Evolutionary conservation across 805 yeast genomes (phyloP).

Genomic region (Barnettozyma vustinii): DNA sequence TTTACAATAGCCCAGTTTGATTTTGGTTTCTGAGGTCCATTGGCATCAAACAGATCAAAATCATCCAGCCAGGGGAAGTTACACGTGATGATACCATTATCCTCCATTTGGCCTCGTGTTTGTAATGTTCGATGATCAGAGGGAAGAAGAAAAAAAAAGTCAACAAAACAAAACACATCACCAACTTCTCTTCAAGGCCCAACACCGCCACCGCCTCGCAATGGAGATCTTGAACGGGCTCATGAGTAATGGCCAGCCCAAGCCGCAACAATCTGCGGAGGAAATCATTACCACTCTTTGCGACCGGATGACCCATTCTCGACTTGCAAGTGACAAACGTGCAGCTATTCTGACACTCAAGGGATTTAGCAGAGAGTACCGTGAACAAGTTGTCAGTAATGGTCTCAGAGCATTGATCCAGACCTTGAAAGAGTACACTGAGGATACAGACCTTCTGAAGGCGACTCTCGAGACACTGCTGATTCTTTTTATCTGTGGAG

Average conservation of each 20-base stretch:
- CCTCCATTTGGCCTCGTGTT: not conserved
- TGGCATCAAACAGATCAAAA: not conserved
- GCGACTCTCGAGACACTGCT: slow-evolving; percentile 83
- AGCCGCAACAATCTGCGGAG: slow-evolving; percentile 47
- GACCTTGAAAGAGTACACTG: slow-evolving; percentile 58
- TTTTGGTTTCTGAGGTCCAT: slow-evolving; percentile 24
- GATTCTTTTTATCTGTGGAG: slow-evolving; percentile 71
- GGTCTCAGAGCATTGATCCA: slow-evolving; percentile 71
- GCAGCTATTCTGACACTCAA: slow-evolving; percentile 89
- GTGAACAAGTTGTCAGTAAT: slow-evolving; percentile 86
- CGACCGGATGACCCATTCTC: slow-evolving; percentile 80
- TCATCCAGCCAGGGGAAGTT: slow-evolving; percentile 7
- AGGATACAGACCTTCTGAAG: slow-evolving; percentile 67
- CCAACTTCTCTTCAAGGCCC: not conserved
- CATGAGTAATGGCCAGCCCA: slow-evolving; percentile 41
- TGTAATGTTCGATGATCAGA: too few relatives aligned
- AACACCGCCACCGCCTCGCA: not conserved
- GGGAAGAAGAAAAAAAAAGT: not conserved
- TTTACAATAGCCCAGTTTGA: slow-evolving; percentile 42
- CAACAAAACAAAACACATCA: not conserved
- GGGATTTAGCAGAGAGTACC: slow-evolving; percentile 79
- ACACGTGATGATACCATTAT: not conserved
- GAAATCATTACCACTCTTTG: slow-evolving; percentile 87
- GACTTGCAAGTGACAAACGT: slow-evolving; percentile 74
- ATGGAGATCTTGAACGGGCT: slow-evolving; percentile 39